Evolutionary conservation across 2,329 filamentous ascomycete genomes (phyloP), one percentile per base, ranked within the genome.

Genomic region (Epichloe gansuensis): DNA sequence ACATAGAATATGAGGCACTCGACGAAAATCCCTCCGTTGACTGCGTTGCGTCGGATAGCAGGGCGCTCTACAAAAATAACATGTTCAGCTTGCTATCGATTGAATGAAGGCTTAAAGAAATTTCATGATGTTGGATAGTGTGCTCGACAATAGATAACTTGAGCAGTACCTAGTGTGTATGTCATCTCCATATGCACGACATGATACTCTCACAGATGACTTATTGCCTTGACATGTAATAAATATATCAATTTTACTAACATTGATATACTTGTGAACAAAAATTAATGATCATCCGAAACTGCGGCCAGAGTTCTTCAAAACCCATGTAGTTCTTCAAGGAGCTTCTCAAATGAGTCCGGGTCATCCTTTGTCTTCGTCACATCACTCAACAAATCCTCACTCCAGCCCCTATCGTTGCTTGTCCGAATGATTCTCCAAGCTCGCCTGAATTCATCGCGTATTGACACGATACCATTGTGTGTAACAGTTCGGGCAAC

Each of bases 401-500:
- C 77, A 5, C 65, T 60, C 5, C 55, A 53, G 4, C 53, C 57
- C 2, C 60, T 66, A 43, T 69, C 71, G 4, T 80, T 76, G 2
- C 77, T 68, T 6, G 67, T 67, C 56, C 71, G 74, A 56, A 90
- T 80, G 53, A 94, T 84, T 38, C 78, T 73, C 79, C 86, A 87
- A 3, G 87, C 88, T 21, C 89, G 78, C 17, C 87, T 77, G 61
- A 95, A 93, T 67, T 95, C 89, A 59, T 93, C 85, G 41, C 87
- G 76, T 54, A 95, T 93, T 0, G 84, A 78, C 1, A 87, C 83
- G 56, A 95, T 87, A 2, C 89, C 88, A 54, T 82, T 79, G 61
- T 91, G 86, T 6, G 85, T 89, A 1, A 95, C 89, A 0, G 89
- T 95, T 48, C 88, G 76, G 3, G 87, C 90, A 36, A 95, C 85